Evolutionary conservation across 129 eudicot species (phyloP).

Genomic region (Flaveria brownii): DNA sequence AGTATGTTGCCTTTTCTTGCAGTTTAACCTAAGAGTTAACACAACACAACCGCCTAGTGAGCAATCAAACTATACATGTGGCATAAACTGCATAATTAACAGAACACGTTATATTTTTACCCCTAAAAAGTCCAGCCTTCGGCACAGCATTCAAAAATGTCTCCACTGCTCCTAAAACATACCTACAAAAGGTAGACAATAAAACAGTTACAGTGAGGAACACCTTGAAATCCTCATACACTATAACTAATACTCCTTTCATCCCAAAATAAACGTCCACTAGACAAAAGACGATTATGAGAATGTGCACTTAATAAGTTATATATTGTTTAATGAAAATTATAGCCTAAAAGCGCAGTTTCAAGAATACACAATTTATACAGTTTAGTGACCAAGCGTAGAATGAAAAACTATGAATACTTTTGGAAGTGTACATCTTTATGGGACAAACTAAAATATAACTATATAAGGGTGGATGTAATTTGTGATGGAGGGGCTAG

Average conservation of each 20-base stretch:
- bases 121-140: conserved; percentile 83
- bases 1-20: background rate
- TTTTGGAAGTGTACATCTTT: background rate
- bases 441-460: background rate
- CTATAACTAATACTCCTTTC: background rate
- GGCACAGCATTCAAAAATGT: conserved; percentile 92
- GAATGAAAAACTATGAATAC: conserved; percentile 8
- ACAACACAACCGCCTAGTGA: background rate
- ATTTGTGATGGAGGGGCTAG: background rate
- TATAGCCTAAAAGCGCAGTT: background rate
- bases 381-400: background rate
- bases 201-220: background rate
- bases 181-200: conserved; percentile 43
- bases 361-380: background rate
- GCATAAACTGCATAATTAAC: conserved; percentile 13
- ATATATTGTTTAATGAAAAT: background rate
- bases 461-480: background rate
- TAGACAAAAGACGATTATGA: background rate
- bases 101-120: conserved; percentile 34
- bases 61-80: background rate
- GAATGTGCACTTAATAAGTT: background rate
- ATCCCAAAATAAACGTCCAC: conserved; percentile 5
- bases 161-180: conserved; percentile 99
- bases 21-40: background rate
- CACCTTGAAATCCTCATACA: conserved; percentile 20